These are phyloP conservation scores for Suillus clintonianus DNA, from an alignment of 768 basidiomycete genomes.

Conservation along the genomic window DNA sequence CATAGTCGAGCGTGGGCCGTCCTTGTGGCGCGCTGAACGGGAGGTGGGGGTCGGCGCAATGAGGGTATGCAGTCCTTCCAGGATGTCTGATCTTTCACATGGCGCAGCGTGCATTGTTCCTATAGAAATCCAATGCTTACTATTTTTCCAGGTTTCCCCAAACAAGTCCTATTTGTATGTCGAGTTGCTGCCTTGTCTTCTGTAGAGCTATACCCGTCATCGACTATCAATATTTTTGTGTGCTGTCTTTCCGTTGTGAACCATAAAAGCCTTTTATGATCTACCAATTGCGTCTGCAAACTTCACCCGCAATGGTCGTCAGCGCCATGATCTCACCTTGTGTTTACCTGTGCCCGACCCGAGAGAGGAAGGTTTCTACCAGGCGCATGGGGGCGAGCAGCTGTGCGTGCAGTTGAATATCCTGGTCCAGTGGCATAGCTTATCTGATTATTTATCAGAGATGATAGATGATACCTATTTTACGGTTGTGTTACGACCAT, in stretches of 20 bases:
- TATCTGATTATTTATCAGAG: not conserved
- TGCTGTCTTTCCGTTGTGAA: not conserved
- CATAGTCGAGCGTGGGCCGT: slow-evolving; percentile 66
- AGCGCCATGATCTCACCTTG: not conserved
- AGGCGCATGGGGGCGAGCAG: not conserved
- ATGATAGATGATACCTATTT: not conserved
- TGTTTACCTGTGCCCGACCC: not conserved
- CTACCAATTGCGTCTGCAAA: not conserved
- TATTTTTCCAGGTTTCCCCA: slow-evolving; percentile 9
- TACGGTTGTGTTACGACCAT: not conserved
- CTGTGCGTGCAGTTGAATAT: not conserved
- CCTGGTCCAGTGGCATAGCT: not conserved
- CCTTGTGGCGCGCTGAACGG: slow-evolving; percentile 66
- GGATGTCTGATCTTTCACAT: slow-evolving; percentile 72
- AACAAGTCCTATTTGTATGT: slow-evolving; percentile 24
- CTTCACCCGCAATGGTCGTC: fast-evolving
- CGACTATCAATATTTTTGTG: not conserved
- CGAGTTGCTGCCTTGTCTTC: slow-evolving; percentile 42
- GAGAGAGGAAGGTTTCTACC: not conserved
- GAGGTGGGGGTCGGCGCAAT: slow-evolving; percentile 73
- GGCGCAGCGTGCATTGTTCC: slow-evolving; percentile 23
- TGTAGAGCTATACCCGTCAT: not conserved
- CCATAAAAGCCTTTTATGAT: not conserved
- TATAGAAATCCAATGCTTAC: slow-evolving; percentile 4
- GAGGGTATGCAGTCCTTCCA: slow-evolving; percentile 75